Evolutionary conservation across 1,284 basidiomycete species (phyloP).

Genomic region (Hortiboletus rubellus): DNA sequence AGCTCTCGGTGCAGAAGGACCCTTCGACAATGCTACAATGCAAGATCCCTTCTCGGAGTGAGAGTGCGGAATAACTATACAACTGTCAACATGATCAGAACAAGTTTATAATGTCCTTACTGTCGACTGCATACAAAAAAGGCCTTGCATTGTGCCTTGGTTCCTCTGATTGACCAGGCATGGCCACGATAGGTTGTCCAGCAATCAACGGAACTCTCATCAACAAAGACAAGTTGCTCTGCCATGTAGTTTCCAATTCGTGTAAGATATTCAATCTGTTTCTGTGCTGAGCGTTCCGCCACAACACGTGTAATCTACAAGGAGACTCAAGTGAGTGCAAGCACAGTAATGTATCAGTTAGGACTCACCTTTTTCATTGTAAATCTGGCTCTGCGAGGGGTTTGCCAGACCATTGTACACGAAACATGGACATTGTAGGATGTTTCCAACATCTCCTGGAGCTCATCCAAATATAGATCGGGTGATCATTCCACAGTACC

Average conservation of each 20-base stretch:
- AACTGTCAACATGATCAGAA: not conserved
- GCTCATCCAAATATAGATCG: not conserved
- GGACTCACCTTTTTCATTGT: slow-evolving; percentile 4
- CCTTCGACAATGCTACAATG: not conserved
- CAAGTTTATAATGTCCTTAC: slow-evolving; percentile 13
- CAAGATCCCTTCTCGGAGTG: not conserved
- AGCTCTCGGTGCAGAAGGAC: not conserved
- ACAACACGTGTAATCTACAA: not conserved
- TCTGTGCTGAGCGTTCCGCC: not conserved
- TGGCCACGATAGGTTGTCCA: slow-evolving; percentile 2
- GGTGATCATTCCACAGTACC: not conserved
- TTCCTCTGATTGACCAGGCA: slow-evolving; percentile 21
- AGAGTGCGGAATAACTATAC: not conserved
- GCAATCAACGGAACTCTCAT: slow-evolving; percentile 16
- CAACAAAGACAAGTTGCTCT: slow-evolving; percentile 24
- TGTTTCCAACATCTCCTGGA: not conserved
- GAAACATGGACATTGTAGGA: not conserved
- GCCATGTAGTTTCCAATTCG: not conserved
- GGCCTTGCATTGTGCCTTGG: slow-evolving; percentile 1
- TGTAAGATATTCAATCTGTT: not conserved
- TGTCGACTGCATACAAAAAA: slow-evolving; percentile 22
- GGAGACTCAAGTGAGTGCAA: not conserved
- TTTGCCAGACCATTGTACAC: not conserved
- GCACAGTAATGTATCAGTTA: too few species aligned
- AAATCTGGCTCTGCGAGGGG: not conserved